phyloP scores from a whole-genome alignment of 371 early-diverging fungal genomes.

The Rhizopus stolonifer region DNA sequence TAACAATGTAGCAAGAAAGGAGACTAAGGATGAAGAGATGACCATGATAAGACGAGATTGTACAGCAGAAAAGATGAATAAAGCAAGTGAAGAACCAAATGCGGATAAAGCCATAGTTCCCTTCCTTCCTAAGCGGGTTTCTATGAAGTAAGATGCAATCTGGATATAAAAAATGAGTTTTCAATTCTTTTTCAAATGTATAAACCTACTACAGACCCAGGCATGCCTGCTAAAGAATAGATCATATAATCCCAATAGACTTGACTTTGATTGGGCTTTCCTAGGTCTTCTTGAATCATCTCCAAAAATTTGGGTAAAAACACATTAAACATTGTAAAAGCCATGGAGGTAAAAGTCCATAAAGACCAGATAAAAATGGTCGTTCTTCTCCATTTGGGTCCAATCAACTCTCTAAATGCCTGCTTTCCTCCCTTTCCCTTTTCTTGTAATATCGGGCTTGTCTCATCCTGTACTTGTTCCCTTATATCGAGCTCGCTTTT shows the following conservation, averaged over 20 bases:
- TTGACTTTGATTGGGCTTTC: slow-evolving; percentile 44
- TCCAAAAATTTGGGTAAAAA: slow-evolving; percentile 78
- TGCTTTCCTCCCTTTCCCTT: slow-evolving; percentile 7
- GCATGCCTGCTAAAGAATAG: slow-evolving; percentile 76
- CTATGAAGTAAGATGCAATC: slow-evolving; percentile 74
- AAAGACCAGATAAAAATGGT: slow-evolving; percentile 76
- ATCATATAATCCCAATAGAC: slow-evolving; percentile 79
- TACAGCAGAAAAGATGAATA: slow-evolving; percentile 66
- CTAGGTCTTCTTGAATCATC: slow-evolving; percentile 45
- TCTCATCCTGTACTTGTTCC: neutral
- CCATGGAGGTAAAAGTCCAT: slow-evolving; percentile 77
- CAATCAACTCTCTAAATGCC: slow-evolving; percentile 40
- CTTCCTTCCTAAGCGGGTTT: slow-evolving; percentile 74
- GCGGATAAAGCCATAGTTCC: slow-evolving; percentile 83
- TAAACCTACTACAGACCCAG: slow-evolving; percentile 72
- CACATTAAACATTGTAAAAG: slow-evolving; percentile 86
- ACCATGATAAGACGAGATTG: slow-evolving; percentile 56
- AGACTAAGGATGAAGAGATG: slow-evolving; percentile 64
- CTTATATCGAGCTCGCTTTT: slow-evolving; percentile 2
- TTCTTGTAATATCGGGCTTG: slow-evolving; percentile 4
- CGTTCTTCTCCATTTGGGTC: slow-evolving; percentile 54
- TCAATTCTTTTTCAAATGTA: neutral
- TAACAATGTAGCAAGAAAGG: slow-evolving; percentile 72
- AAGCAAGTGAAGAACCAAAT: slow-evolving; percentile 63
- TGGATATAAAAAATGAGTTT: slow-evolving; percentile 9